These are phyloP conservation scores for Helianthus tuberosus DNA, from an alignment of 129 eudicot genomes.

Conservation along the genomic window DNA sequence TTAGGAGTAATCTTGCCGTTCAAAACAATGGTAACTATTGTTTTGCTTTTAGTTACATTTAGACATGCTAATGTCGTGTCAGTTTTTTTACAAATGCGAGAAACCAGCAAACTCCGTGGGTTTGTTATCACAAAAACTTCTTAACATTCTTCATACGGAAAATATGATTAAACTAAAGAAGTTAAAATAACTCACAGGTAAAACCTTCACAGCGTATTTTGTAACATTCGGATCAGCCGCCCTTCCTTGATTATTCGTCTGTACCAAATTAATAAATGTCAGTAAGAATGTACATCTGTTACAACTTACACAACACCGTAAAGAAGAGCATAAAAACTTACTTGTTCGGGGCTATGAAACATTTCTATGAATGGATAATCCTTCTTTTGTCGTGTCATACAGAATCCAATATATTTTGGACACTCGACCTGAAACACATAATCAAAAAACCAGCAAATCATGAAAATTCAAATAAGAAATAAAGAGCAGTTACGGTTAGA, in stretches of 20 bases:
- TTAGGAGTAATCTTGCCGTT: too few species aligned
- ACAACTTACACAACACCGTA: neutral
- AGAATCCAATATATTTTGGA: slow-evolving; percentile 96
- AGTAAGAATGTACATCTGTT: slow-evolving; percentile 10
- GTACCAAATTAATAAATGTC: slow-evolving; percentile 34
- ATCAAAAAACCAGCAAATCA: slow-evolving; percentile 7
- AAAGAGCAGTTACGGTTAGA: too few species aligned
- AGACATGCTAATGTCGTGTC: neutral
- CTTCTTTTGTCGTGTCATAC: slow-evolving; percentile 84
- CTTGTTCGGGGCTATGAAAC: slow-evolving; percentile 90
- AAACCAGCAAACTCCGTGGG: slow-evolving; percentile 10
- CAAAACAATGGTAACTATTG: neutral
- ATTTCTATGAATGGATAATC: slow-evolving; percentile 92
- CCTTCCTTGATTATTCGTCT: slow-evolving; percentile 72
- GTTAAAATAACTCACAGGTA: slow-evolving; percentile 73
- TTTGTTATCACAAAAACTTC: slow-evolving; percentile 1
- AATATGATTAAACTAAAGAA: slow-evolving; percentile 6
- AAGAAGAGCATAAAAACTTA: slow-evolving; percentile 33
- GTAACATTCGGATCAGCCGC: slow-evolving; percentile 83
- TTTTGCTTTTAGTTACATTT: neutral
- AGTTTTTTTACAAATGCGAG: neutral
- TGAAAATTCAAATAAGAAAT: neutral
- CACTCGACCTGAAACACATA: slow-evolving; percentile 77
- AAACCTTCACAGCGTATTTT: slow-evolving; percentile 82
- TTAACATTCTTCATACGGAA: neutral